phyloP scores from a whole-genome alignment of 176 grass and related monocot species.

The Ampelocalamus luodianensis region DNA sequence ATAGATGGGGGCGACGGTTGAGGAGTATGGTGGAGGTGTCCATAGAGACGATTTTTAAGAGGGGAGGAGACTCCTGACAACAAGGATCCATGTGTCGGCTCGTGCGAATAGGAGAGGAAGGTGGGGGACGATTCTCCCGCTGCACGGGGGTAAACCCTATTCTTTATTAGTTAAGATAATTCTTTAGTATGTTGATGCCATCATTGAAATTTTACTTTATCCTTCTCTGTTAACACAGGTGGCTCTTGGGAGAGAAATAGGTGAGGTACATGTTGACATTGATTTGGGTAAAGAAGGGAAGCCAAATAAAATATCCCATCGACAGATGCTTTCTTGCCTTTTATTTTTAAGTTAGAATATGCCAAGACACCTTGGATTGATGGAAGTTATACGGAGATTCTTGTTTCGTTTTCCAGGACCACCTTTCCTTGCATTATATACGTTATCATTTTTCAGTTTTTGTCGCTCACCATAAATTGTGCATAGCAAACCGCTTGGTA shows the following conservation, averaged over 20 bases:
- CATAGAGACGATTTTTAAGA: no score
- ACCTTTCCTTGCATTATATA: slow-evolving; percentile 26
- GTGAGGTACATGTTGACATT: slow-evolving; percentile 76
- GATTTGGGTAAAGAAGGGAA: slow-evolving; percentile 83
- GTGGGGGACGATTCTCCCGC: no score
- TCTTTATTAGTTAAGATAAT: no score
- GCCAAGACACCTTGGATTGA: not conserved
- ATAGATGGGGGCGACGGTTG: no score
- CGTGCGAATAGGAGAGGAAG: no score
- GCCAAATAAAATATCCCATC: slow-evolving; percentile 73
- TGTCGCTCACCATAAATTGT: slow-evolving; percentile 1
- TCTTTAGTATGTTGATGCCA: not conserved
- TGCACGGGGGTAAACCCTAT: no score
- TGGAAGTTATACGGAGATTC: not conserved
- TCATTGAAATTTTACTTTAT: no score
- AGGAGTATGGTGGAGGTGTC: no score
- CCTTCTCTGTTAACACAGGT: slow-evolving; percentile 48
- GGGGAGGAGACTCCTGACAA: no score
- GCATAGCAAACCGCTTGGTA: not conserved
- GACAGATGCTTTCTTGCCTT: slow-evolving; percentile 52
- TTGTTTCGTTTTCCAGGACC: not conserved
- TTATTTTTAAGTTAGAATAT: not conserved
- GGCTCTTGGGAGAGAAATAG: slow-evolving; percentile 74
- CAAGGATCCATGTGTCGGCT: no score
- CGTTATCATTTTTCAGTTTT: slow-evolving; percentile 27